Conservation (phyloP, 2,329 filamentous ascomycete genomes). For the Nemania diffusa region DNA sequence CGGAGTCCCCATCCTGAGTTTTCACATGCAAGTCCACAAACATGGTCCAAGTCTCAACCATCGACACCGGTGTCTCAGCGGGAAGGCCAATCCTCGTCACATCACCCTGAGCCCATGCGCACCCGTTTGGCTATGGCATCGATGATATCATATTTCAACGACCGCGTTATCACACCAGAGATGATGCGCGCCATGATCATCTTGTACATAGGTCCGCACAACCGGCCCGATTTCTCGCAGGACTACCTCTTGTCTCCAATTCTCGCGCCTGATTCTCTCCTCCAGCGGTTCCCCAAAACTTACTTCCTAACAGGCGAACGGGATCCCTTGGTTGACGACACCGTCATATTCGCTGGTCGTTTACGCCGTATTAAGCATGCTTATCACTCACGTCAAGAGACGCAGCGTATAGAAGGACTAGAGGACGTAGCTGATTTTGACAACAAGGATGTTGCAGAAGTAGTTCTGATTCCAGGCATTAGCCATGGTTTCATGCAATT, state of each 20-base stretch:
- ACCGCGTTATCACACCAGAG: constrained; percentile 92
- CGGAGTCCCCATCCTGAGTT: constrained; percentile 60
- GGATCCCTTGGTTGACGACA: constrained; percentile 95
- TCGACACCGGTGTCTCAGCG: constrained; percentile 35
- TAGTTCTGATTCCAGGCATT: constrained; percentile 86
- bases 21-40: constrained; percentile 59
- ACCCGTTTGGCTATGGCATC: constrained; percentile 93
- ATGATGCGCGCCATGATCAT: constrained; percentile 99
- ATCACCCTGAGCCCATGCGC: constrained; percentile 69
- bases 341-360: constrained; percentile 91
- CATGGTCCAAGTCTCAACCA: constrained; percentile 47
- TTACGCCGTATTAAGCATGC: constrained; percentile 81
- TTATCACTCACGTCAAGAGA: constrained; percentile 59
- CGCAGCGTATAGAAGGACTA: constrained; percentile 61
- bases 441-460: constrained; percentile 80
- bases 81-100: constrained; percentile 52
- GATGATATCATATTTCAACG: constrained; percentile 99
- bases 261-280: constrained; percentile 83
- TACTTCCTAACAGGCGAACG: constrained; percentile 95
- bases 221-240: constrained; percentile 89
- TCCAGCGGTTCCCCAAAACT: constrained; percentile 90
- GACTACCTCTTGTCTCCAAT: constrained; percentile 93
- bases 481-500: constrained; percentile 96
- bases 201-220: constrained; percentile 92
- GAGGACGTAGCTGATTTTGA: constrained; percentile 68